Conservation (phyloP, 805 yeast genomes). For the Zygoascus biomembranicola region DNA sequence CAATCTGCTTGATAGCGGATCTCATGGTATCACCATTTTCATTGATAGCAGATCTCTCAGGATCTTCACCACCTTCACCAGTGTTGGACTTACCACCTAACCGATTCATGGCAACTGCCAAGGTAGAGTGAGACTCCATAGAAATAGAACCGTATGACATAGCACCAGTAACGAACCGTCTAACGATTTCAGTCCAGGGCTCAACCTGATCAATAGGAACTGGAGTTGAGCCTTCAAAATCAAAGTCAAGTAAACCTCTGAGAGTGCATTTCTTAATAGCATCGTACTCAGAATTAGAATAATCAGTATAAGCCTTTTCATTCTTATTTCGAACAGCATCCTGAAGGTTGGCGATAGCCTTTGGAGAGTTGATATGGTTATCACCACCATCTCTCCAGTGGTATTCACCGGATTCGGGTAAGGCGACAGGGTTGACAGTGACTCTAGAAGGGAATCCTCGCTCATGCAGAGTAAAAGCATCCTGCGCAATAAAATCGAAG, state of each 20-base stretch:
- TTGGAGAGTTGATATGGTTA: constrained; percentile 88
- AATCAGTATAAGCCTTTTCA: constrained; percentile 84
- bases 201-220: constrained; percentile 97
- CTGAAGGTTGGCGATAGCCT: constrained; percentile 90
- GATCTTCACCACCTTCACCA: constrained; percentile 99
- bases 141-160: constrained; percentile 99
- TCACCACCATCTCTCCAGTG: constrained; percentile 99
- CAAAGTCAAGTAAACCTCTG: constrained; percentile 90
- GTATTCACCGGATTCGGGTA: constrained; percentile 94
- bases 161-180: constrained; percentile 98
- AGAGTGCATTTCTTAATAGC: constrained; percentile 89
- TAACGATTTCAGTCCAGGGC: constrained; percentile 98
- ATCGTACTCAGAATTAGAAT: constrained; percentile 82
- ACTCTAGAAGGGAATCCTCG: constrained; percentile 79
- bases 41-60: constrained; percentile 72
- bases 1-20: constrained; percentile 97
- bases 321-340: constrained; percentile 98
- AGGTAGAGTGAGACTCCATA: constrained; percentile 95
- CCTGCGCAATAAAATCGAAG: constrained; percentile 93
- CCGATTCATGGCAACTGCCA: constrained; percentile 98
- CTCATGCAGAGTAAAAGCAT: constrained; percentile 89
- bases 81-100: constrained; percentile 96
- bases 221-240: constrained; percentile 57
- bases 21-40: constrained; percentile 96
- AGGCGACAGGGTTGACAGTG: constrained; percentile 58